phyloP scores from a whole-genome alignment of 2,329 filamentous ascomycete species.

The Arthrobotrys musiformis region DNA sequence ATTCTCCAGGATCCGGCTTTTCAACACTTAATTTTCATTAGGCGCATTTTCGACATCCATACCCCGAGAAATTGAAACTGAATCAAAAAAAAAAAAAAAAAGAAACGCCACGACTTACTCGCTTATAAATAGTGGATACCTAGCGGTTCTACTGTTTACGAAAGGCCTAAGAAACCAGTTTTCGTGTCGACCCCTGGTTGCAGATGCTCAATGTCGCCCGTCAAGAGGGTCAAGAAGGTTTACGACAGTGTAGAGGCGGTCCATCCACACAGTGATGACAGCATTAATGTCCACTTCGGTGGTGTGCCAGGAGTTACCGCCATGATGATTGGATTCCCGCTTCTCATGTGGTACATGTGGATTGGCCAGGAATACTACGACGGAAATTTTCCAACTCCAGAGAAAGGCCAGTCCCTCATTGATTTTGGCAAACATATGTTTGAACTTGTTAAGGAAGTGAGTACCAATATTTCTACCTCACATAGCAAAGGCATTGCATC shows the following conservation, averaged over 20 bases:
- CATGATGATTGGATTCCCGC: conserved; percentile 92
- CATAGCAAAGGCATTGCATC: not conserved
- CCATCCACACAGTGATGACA: conserved; percentile 59
- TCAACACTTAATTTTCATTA: conserved; percentile 2
- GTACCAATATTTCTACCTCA: conserved; percentile 1
- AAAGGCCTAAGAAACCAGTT: conserved; percentile 67
- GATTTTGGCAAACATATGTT: conserved; percentile 79
- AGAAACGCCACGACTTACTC: conserved; percentile 62
- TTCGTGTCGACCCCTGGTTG: conserved; percentile 68
- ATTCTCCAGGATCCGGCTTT: conserved; percentile 14
- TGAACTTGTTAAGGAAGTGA: conserved; percentile 75
- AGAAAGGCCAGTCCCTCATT: conserved; percentile 72
- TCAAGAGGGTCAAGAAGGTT: conserved; percentile 59
- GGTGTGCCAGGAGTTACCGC: conserved; percentile 80
- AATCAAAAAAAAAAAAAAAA: too few relatives aligned
- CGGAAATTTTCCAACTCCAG: conserved; percentile 79
- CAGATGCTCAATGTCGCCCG: conserved; percentile 63
- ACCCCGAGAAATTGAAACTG: conserved; percentile 27
- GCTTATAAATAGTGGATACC: conserved; percentile 67
- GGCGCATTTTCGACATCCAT: conserved; percentile 47
- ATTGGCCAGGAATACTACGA: conserved; percentile 92
- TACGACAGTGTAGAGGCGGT: conserved; percentile 59
- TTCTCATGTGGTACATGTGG: conserved; percentile 99
- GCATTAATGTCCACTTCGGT: conserved; percentile 79
- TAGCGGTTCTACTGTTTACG: conserved; percentile 62